Evolutionary conservation across 169 alveolate genomes (phyloP), one percentile per base, ranked within the genome.

Genomic region (Pseudocohnilembus persalinus): DNA sequence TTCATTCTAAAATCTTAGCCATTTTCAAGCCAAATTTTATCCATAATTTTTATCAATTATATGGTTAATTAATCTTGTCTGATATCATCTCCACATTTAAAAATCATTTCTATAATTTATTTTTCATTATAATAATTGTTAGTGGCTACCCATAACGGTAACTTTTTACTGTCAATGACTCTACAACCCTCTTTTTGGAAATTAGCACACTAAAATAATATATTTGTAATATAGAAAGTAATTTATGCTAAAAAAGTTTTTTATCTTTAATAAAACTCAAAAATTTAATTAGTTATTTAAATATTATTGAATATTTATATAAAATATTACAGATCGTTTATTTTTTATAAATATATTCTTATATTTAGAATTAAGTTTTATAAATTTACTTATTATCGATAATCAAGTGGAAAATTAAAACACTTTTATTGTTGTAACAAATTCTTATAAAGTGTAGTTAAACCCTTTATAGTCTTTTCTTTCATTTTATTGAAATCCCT

Each of bases 61-160:
- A 96, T 82, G 1, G 97, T 93, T 28, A 96, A 89, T 64, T 94
- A 90, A 90, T 96, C 98, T 91, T 94, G 87, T 81, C 97, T 88
- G 35, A 96, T 83, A 74, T 96, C 98, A 89, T 96, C 98, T 64
- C 97, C 98, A 85, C 92, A 88, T 84, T 96, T 96, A 89, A 94
- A 96, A 33, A 96, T 85, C 26, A 94, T 91, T 31, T 83, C 83
- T n/a, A 85, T 76, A 65, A 90, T 91, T 20, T 95, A 95, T 28
- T 87, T 92, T 68, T 91, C 73, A 33, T 78, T 79, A 29, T 49
- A 49, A 11, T 20, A 4, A 49, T 49, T 49, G 20, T 49, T 34
- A 0, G 73, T 63, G 16, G 83, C 89, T 29, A 92, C 49, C 92
- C 92, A 92, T 84, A 89, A 84, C 30, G 95, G 95, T 73, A 89